Percentiles rank a stretch among this genome's conserved stretches.
phyloP scores from a whole-genome alignment of 176 grass and related monocot genomes.

The Puccinellia tenuiflora region DNA sequence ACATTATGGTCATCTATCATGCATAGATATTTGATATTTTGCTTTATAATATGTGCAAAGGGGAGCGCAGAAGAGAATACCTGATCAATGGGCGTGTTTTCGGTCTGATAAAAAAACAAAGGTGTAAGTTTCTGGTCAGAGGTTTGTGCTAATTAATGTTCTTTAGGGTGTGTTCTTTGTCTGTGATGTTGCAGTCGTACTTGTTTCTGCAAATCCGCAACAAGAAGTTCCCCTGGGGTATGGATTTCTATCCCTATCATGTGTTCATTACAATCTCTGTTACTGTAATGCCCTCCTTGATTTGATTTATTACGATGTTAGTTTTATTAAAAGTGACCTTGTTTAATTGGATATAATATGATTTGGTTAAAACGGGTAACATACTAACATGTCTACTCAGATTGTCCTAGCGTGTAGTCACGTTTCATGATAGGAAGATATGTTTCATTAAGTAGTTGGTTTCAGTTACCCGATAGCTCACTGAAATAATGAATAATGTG shows the following conservation, averaged over 20 bases:
- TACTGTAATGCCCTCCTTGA: neutral
- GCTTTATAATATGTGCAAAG: too few species aligned
- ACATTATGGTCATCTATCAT: too few species aligned
- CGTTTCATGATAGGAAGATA: neutral
- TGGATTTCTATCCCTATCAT: neutral
- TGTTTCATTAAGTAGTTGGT: neutral
- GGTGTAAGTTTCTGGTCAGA: too few species aligned
- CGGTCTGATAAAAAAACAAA: too few species aligned
- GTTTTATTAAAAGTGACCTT: neutral
- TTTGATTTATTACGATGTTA: neutral
- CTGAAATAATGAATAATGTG: neutral
- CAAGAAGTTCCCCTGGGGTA: constrained; percentile 94
- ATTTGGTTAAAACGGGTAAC: neutral
- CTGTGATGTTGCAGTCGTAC: constrained; percentile 42
- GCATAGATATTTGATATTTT: too few species aligned
- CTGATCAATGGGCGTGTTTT: too few species aligned
- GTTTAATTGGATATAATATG: neutral
- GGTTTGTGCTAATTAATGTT: neutral
- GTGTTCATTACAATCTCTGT: neutral
- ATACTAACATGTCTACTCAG: neutral
- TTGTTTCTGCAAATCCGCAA: constrained; percentile 74
- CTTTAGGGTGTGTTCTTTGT: too few species aligned
- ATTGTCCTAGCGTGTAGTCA: neutral
- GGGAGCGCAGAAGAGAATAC: too few species aligned
- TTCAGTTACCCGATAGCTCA: neutral